Evolutionary conservation across 1,284 basidiomycete species (phyloP), one percentile per base, ranked within the genome.

Genomic region (Ganoderma resinaceum): DNA sequence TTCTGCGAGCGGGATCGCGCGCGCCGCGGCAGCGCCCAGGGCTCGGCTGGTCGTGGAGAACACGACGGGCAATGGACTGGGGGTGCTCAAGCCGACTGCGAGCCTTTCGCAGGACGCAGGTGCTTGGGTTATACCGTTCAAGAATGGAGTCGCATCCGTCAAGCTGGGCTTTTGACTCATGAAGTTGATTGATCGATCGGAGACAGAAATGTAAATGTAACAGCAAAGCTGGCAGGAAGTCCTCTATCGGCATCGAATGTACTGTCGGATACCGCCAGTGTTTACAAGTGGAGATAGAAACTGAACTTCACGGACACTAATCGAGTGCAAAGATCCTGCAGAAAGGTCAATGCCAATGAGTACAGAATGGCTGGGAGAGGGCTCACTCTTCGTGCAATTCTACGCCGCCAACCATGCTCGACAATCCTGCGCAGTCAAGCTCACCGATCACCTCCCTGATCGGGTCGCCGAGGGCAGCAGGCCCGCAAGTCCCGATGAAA

Each of bases 401-500:
- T 52, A 94, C 83, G 7, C 92, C 92, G 14, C 92, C 91, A n/a
- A 91, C 84, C n/a, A 86, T 84, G 70, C 83, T 83, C 74, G 57
- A 46, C 87, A 83, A 70, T 84, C 79, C 35, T 78, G 70, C 2
- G 80, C 75, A 18, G 63, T 87, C 85, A 42, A 91, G 78, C 4
- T 73, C 76, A 8, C 83, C 79, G 65, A 91, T 86, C 0, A 85
- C 85, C 63, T 77, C 78, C 18, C 81, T 80, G 11, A 90, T 87
- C 57, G 88, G 85, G 62, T 86, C 85, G 1, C 84, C 84, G 61
- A 94, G 80, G 26, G 82, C 81, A 1, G 76, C 69, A 0, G 92
- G 92, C 0, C 92, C 92, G 76, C 92, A 94, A 29, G 89, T 86
- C 31, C 84, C 89, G 1, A 93, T 85, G 12, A 91, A 79, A 63